These are phyloP conservation scores for Halocafeteria seosinensis DNA, from an alignment of 108 stramenopile genomes.

Conservation along the genomic window DNA sequence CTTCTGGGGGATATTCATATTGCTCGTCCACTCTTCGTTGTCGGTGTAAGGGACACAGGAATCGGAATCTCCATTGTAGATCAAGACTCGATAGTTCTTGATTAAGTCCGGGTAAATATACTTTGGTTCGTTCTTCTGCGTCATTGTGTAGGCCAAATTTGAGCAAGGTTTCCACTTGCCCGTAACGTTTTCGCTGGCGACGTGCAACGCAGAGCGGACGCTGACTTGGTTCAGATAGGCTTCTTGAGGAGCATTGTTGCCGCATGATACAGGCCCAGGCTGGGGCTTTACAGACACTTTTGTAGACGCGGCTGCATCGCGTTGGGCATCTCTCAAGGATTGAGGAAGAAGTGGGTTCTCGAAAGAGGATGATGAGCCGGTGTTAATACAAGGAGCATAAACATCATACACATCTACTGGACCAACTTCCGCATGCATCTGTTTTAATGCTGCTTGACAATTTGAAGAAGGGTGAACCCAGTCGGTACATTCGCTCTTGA, in stretches of 20 bases:
- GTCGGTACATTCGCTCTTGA: not conserved
- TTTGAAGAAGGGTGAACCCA: not conserved
- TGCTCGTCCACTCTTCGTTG: slow-evolving; percentile 16
- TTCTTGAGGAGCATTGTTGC: slow-evolving; percentile 38
- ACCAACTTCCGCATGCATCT: slow-evolving; percentile 10
- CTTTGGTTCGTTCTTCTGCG: slow-evolving; percentile 17
- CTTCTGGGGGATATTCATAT: slow-evolving; percentile 1
- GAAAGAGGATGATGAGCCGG: too few species aligned
- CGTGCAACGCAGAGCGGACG: slow-evolving; percentile 46
- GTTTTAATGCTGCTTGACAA: not conserved
- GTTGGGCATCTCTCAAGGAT: too few species aligned
- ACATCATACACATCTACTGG: slow-evolving; percentile 22
- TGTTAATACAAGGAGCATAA: slow-evolving; percentile 13
- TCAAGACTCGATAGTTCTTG: slow-evolving; percentile 5
- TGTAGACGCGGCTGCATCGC: too few species aligned
- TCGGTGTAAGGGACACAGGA: slow-evolving; percentile 30
- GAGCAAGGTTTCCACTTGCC: slow-evolving; percentile 1
- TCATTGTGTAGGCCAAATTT: slow-evolving; percentile 13
- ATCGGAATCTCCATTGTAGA: slow-evolving; percentile 33
- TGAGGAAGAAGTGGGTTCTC: too few species aligned
- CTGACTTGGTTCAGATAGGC: slow-evolving; percentile 21
- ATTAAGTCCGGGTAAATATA: slow-evolving; percentile 21
- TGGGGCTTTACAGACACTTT: too few species aligned
- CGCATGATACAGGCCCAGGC: too few species aligned
- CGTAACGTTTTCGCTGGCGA: slow-evolving; percentile 6